phyloP scores from a whole-genome alignment of 2,329 filamentous ascomycete species.

The Cladophialophora exuberans region DNA sequence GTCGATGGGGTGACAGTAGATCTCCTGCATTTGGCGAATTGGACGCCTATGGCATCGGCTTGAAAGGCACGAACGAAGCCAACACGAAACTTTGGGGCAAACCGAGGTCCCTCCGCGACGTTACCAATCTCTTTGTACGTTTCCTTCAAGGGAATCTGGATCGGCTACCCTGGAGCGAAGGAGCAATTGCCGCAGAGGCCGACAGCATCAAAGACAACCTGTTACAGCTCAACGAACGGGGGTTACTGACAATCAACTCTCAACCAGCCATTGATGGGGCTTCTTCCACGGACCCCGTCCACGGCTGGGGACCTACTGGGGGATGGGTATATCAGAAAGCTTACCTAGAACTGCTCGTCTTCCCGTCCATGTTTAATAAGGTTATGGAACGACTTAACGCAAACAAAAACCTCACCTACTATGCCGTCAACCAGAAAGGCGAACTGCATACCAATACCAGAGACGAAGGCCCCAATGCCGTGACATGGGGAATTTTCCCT shows the following conservation, averaged over 20 bases:
- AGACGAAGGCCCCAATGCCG: slow-evolving; percentile 89
- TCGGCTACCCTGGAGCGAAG: slow-evolving; percentile 90
- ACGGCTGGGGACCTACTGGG: slow-evolving; percentile 93
- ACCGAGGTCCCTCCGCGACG: slow-evolving; percentile 76
- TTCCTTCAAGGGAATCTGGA: slow-evolving; percentile 83
- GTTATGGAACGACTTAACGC: slow-evolving; percentile 76
- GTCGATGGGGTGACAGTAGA: slow-evolving; percentile 94
- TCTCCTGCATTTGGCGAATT: slow-evolving; percentile 96
- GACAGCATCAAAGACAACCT: slow-evolving; percentile 76
- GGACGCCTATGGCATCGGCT: slow-evolving; percentile 88
- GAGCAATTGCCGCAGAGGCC: slow-evolving; percentile 80
- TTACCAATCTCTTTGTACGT: slow-evolving; percentile 79
- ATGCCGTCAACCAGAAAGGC: slow-evolving; percentile 84
- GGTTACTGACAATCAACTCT: slow-evolving; percentile 94
- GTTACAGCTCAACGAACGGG: slow-evolving; percentile 79
- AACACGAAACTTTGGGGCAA: slow-evolving; percentile 95
- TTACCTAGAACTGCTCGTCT: slow-evolving; percentile 88
- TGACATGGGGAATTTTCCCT: slow-evolving; percentile 98
- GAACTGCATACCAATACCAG: slow-evolving; percentile 82
- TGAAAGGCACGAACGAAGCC: slow-evolving; percentile 93
- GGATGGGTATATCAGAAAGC: slow-evolving; percentile 99
- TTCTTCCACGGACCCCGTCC: slow-evolving; percentile 81
- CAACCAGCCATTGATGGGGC: slow-evolving; percentile 92
- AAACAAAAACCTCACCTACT: slow-evolving; percentile 86
- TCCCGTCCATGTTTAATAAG: slow-evolving; percentile 76